Base-by-base conservation (phyloP, 345 rosid species). In the Boechera stricta region DNA sequence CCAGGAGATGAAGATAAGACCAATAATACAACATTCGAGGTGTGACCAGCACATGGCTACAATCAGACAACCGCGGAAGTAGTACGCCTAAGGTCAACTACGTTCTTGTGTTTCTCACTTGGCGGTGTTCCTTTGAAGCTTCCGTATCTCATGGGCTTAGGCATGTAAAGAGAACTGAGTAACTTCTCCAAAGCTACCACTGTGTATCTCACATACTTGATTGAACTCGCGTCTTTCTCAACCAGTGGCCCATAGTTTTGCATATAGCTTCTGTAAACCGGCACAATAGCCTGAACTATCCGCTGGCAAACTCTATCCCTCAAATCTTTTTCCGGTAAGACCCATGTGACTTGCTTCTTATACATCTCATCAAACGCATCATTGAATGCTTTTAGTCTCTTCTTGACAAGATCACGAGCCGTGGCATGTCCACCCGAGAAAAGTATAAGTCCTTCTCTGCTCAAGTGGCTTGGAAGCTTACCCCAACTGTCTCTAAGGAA, bases 381-480 rank as follows among this genome's bases (percentile, higher is more conserved):
- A 16, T 95, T 95, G 79, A 95, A 95, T 9, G 85, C 82, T 75
- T 90, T 93, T 51, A 95, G 74, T 76, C 96, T 86, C 87, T 89
- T 91, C 89, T 95, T 95, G 61, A 95, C 99, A 62, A 95, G 98
- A 83, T 95, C 98, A 66, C 99, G 99, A 58, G 99, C 98, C 68
- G 98, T 93, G 47, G 97, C 99, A 72, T 97, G 97, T 60, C 99
- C 97, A 16, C 98, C 99, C 1, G 99, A 95, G 88, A 95, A 93
- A 36, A 91, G 83, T 76, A 95, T 91, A 42, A 95, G 88, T 35
- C 99, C 98, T 87, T 95, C 99, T 64, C 98, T 73, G 77, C 99
- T 95, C 81, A 95, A 85, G 64, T 92, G 97, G 61, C 84, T 83
- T 0, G 97, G 97, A 66, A 93, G 97, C 85, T 87, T 88, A 11